A percentile compares a stretch with the other conserved stretches of the same genome.
These are phyloP conservation scores for Fusarium anguioides DNA, from an alignment of 2,329 filamentous ascomycete genomes.

Conservation along the genomic window DNA sequence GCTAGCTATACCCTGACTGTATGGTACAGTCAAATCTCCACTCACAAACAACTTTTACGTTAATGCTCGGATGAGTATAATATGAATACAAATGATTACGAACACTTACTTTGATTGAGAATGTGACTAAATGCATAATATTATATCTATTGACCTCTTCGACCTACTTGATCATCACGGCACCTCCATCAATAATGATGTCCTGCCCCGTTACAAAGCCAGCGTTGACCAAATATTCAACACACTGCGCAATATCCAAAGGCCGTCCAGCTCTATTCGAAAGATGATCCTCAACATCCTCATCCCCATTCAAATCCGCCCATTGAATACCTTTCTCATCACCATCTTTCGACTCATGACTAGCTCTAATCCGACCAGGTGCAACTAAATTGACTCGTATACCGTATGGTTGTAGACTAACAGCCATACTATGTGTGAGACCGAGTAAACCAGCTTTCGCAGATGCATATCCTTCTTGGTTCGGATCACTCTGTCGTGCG, in stretches of 20 bases:
- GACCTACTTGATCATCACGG: constrained; percentile 11
- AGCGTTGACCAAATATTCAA: constrained; percentile 21
- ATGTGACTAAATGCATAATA: background rate
- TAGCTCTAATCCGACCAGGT: constrained; percentile 7
- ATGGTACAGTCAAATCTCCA: constrained; percentile 15
- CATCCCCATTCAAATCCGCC: constrained; percentile 10
- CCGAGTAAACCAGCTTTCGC: constrained; percentile 8
- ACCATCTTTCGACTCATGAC: constrained; percentile 6
- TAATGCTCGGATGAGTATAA: constrained; percentile 25
- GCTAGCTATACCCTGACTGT: constrained; percentile 24
- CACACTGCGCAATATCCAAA: constrained; percentile 4
- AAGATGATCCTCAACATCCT: constrained; percentile 17
- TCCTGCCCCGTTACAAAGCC: constrained; percentile 23
- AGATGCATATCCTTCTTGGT: constrained; percentile 13
- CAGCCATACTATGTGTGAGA: constrained; percentile 21
- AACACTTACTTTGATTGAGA: background rate
- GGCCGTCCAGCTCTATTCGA: constrained; percentile 20
- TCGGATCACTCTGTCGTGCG: constrained; percentile 14
- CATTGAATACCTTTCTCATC: constrained; percentile 7
- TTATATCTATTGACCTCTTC: background rate
- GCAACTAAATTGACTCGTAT: constrained; percentile 19
- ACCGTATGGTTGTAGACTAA: background rate
- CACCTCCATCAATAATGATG: constrained; percentile 10
- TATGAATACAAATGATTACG: constrained; percentile 22
- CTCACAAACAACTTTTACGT: constrained; percentile 14